Base-by-base conservation (phyloP, 345 rosid genomes). In the Alliaria petiolata region DNA sequence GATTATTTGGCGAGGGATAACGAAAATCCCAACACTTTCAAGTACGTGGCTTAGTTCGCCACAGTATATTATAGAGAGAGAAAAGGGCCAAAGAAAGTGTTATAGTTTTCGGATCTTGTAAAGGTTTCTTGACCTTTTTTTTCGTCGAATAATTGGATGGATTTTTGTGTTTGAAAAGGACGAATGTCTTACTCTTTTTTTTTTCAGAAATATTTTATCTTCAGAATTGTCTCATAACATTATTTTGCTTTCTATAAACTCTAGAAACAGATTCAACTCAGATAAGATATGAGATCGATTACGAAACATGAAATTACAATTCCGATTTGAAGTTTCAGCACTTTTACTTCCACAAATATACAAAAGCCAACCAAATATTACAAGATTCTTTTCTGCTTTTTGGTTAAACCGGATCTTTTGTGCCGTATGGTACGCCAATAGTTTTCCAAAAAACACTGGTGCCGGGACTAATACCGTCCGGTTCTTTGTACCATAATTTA, bases 1-100 rank as follows among this genome's bases (percentile, higher is more conserved):
- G 99, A 95, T 30, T 91, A 86, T 33, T 69, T 95, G 78, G 92
- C 88, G 76, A 85, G 98, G 66, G 98, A 88, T 44, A 78, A 61
- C 65, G 89, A 86, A 9, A 85, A 86, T 43, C 82, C 81, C 4
- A 85, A 82, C 60, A 28, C 47, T 65, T 91, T 80, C 60, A 82
- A 77, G 78, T 95, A 95, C 43, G 20, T 95, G 72, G 96, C 99
- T 46, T 84, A 74, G 64, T 31, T 8, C 1, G 7, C 8, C 17
- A 22, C 25, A 22, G 5, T n/a, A 33, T 8, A 53, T 17, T 8
- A 53, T 17, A 13, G 34, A 60, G 20, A 28, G 30, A 20, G 6
- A 8, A 34, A 1, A 22, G 25, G 25, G 25, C 1, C 9, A 34
- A 34, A 34, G 5, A 13, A n/a, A 1, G 16, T 40, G 44, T 40